Base-by-base conservation (phyloP, 2,329 filamentous ascomycete species). In the Diplocarpon mali region DNA sequence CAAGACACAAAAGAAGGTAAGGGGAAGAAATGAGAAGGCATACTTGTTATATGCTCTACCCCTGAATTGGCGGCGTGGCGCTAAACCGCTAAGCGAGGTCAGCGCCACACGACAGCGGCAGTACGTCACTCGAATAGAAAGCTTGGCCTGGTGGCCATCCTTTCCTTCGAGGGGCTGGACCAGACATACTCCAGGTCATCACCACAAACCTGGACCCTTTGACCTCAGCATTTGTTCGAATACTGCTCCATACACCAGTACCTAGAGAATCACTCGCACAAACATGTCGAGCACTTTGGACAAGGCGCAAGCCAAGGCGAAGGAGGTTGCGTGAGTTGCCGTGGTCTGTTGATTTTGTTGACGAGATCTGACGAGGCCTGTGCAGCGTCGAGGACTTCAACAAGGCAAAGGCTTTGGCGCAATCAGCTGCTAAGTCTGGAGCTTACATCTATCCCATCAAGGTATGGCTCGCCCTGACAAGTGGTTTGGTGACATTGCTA, bases 371-470 rank as follows among this genome's bases (percentile, higher is more conserved):
- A 45, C 57, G 42, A 13, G 28, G 13, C 15, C 31, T 35, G 14
- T 24, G 34, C 51, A 79, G 76, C 35, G 69, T 76, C 51, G 80
- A 89, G 53, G 89, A 95, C 60, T 80, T 80, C 45, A 71, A 76
- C 49, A 78, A 80, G 51, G 75, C 84, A 44, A 77, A 70, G 53
- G 64, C 65, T 13, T 69, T 88, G 31, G 71, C 85, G 35, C 66
- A 72, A 34, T 78, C 86, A 57, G 85, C 86, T 28, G 76, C 80
- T 41, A 77, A 72, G 56, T 94, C 87, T 52, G 77, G 79, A 40
- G 78, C 88, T 17, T 95, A 92, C 61, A 65, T 93, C 51, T 95
- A 95, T 65, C 90, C 90, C 20, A 72, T 95, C 65, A 88, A 75
- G 69, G 72, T 74, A 60, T 10, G n/a, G 24, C 17, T 1, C 27